Evolutionary conservation across 2,329 filamentous ascomycete species (phyloP).

Genomic region (Calonectria naviculata): DNA sequence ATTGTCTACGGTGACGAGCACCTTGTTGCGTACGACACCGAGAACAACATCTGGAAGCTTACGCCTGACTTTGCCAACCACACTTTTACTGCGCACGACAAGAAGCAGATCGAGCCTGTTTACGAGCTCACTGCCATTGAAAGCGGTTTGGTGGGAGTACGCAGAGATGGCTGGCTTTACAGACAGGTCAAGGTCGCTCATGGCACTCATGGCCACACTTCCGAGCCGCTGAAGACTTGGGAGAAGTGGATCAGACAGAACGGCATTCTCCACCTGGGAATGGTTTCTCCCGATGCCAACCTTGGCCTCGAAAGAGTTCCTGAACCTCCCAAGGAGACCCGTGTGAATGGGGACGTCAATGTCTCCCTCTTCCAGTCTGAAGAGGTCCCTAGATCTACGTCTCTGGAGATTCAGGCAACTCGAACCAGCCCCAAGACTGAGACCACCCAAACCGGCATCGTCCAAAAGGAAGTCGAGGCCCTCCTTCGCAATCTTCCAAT

Average conservation of each 20-base stretch:
- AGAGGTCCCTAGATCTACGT: neutral
- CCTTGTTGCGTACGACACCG: neutral
- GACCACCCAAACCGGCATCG: neutral
- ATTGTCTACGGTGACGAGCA: neutral
- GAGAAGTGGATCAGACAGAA: constrained; percentile 9
- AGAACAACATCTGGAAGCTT: neutral
- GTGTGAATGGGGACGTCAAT: neutral
- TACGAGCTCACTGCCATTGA: neutral
- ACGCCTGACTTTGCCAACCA: neutral
- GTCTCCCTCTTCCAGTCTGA: neutral
- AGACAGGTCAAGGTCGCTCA: neutral
- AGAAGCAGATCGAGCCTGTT: neutral
- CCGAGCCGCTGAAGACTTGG: neutral
- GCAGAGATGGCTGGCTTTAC: neutral
- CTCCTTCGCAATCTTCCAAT: neutral
- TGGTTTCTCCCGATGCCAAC: neutral
- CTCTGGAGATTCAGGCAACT: neutral
- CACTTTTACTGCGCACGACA: neutral
- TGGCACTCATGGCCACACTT: neutral
- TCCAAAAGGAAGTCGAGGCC: neutral
- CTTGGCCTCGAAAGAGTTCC: neutral
- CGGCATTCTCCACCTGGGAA: neutral
- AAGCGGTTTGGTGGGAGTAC: neutral
- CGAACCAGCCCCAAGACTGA: neutral
- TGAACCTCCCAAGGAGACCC: neutral